Base-by-base conservation (phyloP, 805 yeast genomes). In the Pichia cabralensis region DNA sequence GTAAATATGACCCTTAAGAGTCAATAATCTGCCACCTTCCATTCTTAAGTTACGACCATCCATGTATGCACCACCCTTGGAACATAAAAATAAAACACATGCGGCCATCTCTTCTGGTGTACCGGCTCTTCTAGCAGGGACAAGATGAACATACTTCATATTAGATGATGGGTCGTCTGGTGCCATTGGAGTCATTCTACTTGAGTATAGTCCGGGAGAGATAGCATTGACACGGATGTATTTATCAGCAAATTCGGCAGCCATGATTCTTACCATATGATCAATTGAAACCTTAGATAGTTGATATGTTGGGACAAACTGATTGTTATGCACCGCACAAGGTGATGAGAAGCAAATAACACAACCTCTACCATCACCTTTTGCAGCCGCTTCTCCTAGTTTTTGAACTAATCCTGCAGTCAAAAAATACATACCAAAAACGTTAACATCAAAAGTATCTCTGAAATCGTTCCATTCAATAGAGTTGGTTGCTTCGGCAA, bases 251-350 rank as follows among this genome's bases (percentile, higher is more conserved):
- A 47, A 46, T 22, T 47, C 46, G 9, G 50, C 51, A 10, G 51
- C 51, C 51, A 47, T 42, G 23, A 47, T 47, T 36, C 51, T 38
- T 13, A 47, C 51, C 51, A 47, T 46, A 26, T 47, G 51, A 26
- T 46, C 50, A 12, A 44, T 35, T 3, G 50, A 33, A 14, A 38
- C 46, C 27, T 47, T 47, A 3, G 49, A 40, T 2, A 47, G 39
- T 23, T 47, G 50, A 22, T 46, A 47, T 3, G 49, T 37, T 10
- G 51, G 50, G 20, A 47, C 49, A 42, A 47, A 44, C 30, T 47
- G 51, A 23, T 44, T 44, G 22, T 36, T 44, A 29, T 46, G 50
- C 4, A 46, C 49, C 7, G 51, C 40, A 14, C 45, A 40, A 4
- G 50, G 50, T 7, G 49, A 46, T 9, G 50, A 47, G 24, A 47